Evolutionary conservation across 75 land plant genomes (phyloP).

Genomic region (Pinus albicaulis): DNA sequence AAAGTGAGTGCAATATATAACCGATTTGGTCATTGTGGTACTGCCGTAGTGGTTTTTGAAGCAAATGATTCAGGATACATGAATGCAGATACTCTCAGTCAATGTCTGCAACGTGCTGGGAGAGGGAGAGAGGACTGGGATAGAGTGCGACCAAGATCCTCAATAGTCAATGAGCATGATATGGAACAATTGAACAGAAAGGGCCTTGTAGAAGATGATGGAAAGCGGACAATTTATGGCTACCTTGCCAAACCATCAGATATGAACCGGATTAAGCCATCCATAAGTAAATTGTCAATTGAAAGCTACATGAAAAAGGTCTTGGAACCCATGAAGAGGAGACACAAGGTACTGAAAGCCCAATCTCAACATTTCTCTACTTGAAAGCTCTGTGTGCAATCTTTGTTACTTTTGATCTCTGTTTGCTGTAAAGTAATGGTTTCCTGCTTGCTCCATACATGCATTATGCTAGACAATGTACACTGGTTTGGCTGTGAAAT

Average conservation of each 20-base stretch:
- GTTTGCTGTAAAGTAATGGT: too few relatives aligned
- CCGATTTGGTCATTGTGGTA: conserved; percentile 13
- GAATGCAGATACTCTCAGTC: conserved; percentile 19
- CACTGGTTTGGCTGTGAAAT: too few relatives aligned
- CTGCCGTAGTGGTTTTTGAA: conserved; percentile 20
- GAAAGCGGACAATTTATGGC: conserved; percentile 25
- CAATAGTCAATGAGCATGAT: neutral
- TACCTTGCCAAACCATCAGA: conserved; percentile 23
- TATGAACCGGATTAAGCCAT: conserved; percentile 1
- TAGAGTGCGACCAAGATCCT: neutral
- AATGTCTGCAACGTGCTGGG: conserved; percentile 2
- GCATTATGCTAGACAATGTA: too few relatives aligned
- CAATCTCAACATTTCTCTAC: too few relatives aligned
- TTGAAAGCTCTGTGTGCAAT: too few relatives aligned
- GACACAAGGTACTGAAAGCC: conserved; percentile 11
- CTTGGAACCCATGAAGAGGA: conserved; percentile 8
- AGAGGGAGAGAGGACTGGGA: conserved; percentile 20
- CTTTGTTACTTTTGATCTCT: too few relatives aligned
- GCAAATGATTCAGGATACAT: conserved; percentile 22
- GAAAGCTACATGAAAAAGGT: conserved; percentile 27
- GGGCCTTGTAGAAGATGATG: conserved; percentile 20
- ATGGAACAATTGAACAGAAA: conserved; percentile 1
- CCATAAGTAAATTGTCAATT: conserved; percentile 7
- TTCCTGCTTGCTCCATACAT: too few relatives aligned
- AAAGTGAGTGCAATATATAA: conserved; percentile 18